phyloP scores from a whole-genome alignment of 441 rosid species.

The Arabidopsis lyrata region DNA sequence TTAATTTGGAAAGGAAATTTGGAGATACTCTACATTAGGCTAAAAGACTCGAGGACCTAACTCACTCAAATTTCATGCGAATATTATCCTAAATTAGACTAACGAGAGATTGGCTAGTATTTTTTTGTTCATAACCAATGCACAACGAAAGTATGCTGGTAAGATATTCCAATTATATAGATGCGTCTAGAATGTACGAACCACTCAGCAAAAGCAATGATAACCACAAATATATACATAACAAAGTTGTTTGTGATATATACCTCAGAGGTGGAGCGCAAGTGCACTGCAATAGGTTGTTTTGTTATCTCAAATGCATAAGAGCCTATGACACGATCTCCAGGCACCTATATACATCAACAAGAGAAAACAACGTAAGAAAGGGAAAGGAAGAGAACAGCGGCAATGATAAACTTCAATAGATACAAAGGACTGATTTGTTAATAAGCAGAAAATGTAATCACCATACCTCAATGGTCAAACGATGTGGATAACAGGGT shows the following conservation, averaged over 20 bases:
- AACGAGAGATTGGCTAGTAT: not conserved
- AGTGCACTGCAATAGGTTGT: conserved; percentile 65
- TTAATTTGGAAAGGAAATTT: conserved; percentile 1
- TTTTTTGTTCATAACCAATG: conserved; percentile 11
- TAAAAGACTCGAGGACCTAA: conserved; percentile 1
- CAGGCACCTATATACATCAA: conserved; percentile 70
- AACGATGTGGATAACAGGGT: conserved; percentile 92
- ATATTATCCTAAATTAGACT: conserved; percentile 3
- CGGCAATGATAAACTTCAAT: conserved; percentile 12
- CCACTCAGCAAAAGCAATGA: conserved; percentile 13
- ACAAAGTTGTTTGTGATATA: conserved; percentile 27
- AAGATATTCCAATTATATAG: not conserved
- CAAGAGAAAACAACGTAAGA: conserved; percentile 34
- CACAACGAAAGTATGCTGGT: conserved; percentile 13
- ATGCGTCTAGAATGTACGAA: conserved; percentile 12
- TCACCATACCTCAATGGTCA: conserved; percentile 78
- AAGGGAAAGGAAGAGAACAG: conserved; percentile 29
- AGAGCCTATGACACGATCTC: conserved; percentile 85
- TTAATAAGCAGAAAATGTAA: conserved; percentile 19
- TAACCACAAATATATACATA: conserved; percentile 17
- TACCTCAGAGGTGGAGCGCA: conserved; percentile 89
- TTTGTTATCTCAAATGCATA: conserved; percentile 86
- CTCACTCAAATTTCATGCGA: conserved; percentile 1
- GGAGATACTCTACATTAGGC: conserved; percentile 15
- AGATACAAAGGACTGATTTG: conserved; percentile 13